Evolutionary conservation across 495 filamentous ascomycete species (phyloP), one percentile per base, ranked within the genome.

Genomic region (Lentithecium fluviatile): DNA sequence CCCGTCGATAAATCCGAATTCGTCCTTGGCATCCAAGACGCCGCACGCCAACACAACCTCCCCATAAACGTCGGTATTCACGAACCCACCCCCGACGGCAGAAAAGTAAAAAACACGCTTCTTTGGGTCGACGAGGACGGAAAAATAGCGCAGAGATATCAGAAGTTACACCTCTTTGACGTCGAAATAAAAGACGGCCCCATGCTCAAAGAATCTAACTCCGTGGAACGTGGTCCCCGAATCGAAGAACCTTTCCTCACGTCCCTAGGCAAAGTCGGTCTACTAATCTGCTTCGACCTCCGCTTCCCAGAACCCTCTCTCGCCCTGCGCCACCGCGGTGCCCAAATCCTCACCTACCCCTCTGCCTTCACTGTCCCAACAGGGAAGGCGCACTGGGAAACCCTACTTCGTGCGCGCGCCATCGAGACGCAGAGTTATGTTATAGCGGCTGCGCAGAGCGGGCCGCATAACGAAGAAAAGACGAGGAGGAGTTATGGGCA

Each of bases 391-490:
- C 94, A 97, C 71, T 97, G 93, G 93, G 83, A 88, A 62, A 72
- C 80, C 0, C 74, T 97, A 0, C 74, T 97, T 7, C 78, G 88
- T 36, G 85, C 91, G 1, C 79, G 93, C 51, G 94, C 93, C 8
- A 90, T 97, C 52, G 94, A 97, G 74, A 92, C 87, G 0, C 91
- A 97, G 70, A 79, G 81, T 2, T 97, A 87, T 76, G 87, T 97
- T 11, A 73, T 97, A 58, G 93, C 92, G 12, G 88, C 94, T 0
- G 94, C 94, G 2, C 93, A 97, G 70, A 84, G 84, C 25, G 89
- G 89, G 17, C 68, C 67, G 17, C 93, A 98, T 72, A 91, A 90
- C 69, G 86, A 87, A 66, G 65, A 55, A 34, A 58, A 62, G 32
- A 87, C 84, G 70, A 76, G 93, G 46, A 77, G 78, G 24, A 95